phyloP scores from a whole-genome alignment of 768 basidiomycete genomes.

The Serendipita vermifera region DNA sequence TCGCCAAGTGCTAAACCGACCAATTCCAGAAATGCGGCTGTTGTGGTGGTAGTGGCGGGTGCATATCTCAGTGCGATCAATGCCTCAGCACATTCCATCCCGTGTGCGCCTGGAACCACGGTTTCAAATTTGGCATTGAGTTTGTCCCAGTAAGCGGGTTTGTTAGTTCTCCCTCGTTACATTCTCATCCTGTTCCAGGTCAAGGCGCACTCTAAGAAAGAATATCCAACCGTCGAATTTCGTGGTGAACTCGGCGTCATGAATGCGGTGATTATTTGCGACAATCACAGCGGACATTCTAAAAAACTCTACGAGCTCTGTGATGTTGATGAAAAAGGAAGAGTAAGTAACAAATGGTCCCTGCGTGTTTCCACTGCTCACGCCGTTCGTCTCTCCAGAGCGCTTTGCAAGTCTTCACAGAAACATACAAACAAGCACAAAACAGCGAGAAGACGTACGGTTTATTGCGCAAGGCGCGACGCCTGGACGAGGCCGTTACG shows the following conservation, averaged over 20 bases:
- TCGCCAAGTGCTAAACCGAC: not conserved
- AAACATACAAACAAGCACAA: conserved; percentile 68
- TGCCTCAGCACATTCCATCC: conserved; percentile 73
- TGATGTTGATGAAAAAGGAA: conserved; percentile 66
- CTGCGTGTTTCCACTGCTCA: not conserved
- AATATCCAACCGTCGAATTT: conserved; percentile 53
- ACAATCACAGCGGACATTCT: conserved; percentile 44
- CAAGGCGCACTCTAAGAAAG: conserved; percentile 62
- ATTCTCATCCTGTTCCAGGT: conserved; percentile 34
- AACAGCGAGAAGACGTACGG: conserved; percentile 57
- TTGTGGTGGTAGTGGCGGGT: conserved; percentile 61
- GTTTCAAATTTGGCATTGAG: conserved; percentile 85
- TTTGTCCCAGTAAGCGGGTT: conserved; percentile 53
- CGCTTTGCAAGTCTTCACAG: conserved; percentile 77
- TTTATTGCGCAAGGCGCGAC: conserved; percentile 75
- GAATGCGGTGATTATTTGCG: conserved; percentile 64
- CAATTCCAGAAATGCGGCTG: conserved; percentile 52
- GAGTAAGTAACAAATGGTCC: conserved; percentile 39
- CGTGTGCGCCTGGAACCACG: conserved; percentile 79
- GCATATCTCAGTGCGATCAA: conserved; percentile 71
- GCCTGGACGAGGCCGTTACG: conserved; percentile 57
- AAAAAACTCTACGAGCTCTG: conserved; percentile 71
- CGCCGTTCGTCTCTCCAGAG: too few relatives aligned
- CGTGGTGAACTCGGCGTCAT: conserved; percentile 69
- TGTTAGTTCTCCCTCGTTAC: conserved; percentile 12